Conservation (phyloP, 805 yeast genomes). For the Starmerella geochares region DNA sequence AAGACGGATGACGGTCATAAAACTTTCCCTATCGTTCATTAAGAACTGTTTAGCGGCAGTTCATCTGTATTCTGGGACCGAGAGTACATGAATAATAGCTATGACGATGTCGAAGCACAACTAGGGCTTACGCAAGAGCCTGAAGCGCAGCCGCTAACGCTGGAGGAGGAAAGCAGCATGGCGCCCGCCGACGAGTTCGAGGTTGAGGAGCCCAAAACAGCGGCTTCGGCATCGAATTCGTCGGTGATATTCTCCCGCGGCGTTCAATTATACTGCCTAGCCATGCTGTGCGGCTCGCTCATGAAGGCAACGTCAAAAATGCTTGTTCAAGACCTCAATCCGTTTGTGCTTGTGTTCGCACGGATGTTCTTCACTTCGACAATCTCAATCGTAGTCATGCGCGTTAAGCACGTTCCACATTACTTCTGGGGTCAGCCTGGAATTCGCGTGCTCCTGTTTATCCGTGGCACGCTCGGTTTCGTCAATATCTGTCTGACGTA, state of each 20-base stretch:
- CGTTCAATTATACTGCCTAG: conserved; percentile 20
- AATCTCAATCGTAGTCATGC: conserved; percentile 50
- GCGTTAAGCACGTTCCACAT: conserved; percentile 41
- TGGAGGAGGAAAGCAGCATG: neutral
- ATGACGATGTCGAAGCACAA: neutral
- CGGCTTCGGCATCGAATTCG: neutral
- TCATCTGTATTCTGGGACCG: neutral
- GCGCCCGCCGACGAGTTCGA: conserved; percentile 7
- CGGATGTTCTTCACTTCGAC: conserved; percentile 65
- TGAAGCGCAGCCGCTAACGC: neutral
- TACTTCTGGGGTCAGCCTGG: conserved; percentile 63
- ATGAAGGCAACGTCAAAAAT: conserved; percentile 24
- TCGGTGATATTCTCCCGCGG: conserved; percentile 13
- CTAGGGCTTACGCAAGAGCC: neutral
- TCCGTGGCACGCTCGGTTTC: conserved; percentile 66
- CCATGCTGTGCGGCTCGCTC: conserved; percentile 21
- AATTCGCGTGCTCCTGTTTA: conserved; percentile 42
- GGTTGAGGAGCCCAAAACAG: conserved; percentile 6
- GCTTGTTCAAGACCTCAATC: conserved; percentile 15
- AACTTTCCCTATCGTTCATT: neutral
- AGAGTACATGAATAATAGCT: neutral
- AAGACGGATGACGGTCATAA: neutral
- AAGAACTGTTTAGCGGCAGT: too few relatives aligned
- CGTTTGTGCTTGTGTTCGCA: conserved; percentile 44
- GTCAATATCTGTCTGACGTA: conserved; percentile 73